Percentiles rank a stretch among this genome's conserved stretches.
These are phyloP conservation scores for Eleusine indica DNA, from an alignment of 176 grass and related monocot genomes.

Conservation along the genomic window DNA sequence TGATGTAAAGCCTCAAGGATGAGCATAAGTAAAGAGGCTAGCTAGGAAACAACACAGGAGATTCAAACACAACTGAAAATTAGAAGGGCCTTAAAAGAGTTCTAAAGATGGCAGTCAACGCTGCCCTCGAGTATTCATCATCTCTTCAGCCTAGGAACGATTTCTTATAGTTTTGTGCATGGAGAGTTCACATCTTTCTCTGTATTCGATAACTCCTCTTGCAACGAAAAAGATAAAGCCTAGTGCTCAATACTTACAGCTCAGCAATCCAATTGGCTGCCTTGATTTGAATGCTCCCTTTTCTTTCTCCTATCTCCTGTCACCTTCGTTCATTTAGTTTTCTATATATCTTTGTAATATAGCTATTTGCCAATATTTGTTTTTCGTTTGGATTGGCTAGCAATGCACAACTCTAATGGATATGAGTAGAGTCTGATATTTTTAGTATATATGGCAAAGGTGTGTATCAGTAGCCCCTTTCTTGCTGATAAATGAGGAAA, in stretches of 20 bases:
- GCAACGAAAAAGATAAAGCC: conserved; percentile 56
- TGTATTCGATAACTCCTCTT: conserved; percentile 44
- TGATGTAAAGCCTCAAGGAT: conserved; percentile 64
- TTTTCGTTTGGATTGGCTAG: conserved; percentile 44
- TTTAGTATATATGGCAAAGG: conserved; percentile 32
- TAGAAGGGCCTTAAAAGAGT: conserved; percentile 46
- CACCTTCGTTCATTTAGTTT: conserved; percentile 28
- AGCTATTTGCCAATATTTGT: conserved; percentile 32
- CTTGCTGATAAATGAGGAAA: conserved; percentile 32
- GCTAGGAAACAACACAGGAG: conserved; percentile 56
- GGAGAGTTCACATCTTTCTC: conserved; percentile 58
- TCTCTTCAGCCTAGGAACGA: conserved; percentile 32
- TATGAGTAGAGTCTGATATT: conserved; percentile 28
- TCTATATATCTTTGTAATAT: conserved; percentile 29
- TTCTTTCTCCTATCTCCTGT: conserved; percentile 37
- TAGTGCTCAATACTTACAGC: conserved; percentile 34
- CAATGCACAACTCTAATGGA: conserved; percentile 32
- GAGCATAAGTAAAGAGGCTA: conserved; percentile 54
- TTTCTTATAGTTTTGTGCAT: conserved; percentile 54
- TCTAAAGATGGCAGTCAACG: conserved; percentile 75
- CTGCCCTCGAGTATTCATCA: conserved; percentile 51
- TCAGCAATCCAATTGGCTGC: conserved; percentile 39
- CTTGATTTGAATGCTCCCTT: conserved; percentile 37
- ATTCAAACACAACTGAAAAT: conserved; percentile 46
- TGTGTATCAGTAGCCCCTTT: conserved; percentile 11